Conservation (phyloP, 352 stramenopile genomes). For the Halophytophthora batemanensis region DNA sequence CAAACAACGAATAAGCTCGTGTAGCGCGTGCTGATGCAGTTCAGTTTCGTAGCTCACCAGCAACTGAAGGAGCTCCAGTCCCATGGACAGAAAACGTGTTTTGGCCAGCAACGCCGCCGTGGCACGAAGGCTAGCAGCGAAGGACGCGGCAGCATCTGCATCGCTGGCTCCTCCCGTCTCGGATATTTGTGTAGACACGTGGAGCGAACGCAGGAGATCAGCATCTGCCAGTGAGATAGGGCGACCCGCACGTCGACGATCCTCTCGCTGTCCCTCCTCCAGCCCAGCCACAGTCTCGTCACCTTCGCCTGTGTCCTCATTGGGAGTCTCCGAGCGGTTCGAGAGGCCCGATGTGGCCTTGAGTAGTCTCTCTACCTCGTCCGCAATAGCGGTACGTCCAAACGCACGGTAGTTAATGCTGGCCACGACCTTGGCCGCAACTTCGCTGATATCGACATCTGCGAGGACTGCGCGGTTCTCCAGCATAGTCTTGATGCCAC, state of each 20-base stretch:
- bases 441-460: constrained; percentile 85
- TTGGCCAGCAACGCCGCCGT: constrained; percentile 49
- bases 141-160: constrained; percentile 10
- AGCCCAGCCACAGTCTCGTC: constrained; percentile 7
- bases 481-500: constrained; percentile 68
- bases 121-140: constrained; percentile 21
- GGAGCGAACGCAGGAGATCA: constrained; percentile 30
- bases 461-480: constrained; percentile 75
- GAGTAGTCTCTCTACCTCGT: constrained; percentile 44
- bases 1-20: constrained; percentile 65
- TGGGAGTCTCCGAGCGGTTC: no score
- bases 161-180: constrained; percentile 4
- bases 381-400: constrained; percentile 64
- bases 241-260: constrained; percentile 3
- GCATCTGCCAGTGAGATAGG: constrained; percentile 21
- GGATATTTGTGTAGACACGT: constrained; percentile 20
- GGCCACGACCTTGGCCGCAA: constrained; percentile 72
- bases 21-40: constrained; percentile 33
- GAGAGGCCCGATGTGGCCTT: constrained; percentile 16
- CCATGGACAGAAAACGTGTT: constrained; percentile 69
- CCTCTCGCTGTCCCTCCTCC: constrained; percentile 12
- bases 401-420: constrained; percentile 84
- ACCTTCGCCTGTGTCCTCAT: constrained; percentile 4
- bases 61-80: constrained; percentile 64
- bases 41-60: constrained; percentile 62